A percentile compares a stretch with the other conserved stretches of the same genome.
These are phyloP conservation scores for Plasmodium gaboni DNA, from an alignment of 169 alveolate genomes.

Conservation along the genomic window DNA sequence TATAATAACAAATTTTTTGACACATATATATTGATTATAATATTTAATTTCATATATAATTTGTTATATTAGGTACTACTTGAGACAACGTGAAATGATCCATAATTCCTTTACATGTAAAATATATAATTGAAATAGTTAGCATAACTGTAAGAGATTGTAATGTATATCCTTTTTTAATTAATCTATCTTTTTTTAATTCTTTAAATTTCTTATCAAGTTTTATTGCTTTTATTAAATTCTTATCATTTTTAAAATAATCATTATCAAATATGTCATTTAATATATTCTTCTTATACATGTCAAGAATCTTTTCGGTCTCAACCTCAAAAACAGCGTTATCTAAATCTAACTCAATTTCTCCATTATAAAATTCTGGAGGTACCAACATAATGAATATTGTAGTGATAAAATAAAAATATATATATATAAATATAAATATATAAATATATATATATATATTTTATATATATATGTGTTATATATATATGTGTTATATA, in stretches of 20 bases:
- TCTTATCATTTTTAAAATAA: background rate
- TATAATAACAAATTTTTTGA: background rate
- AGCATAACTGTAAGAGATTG: constrained; percentile 4
- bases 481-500: too few species aligned
- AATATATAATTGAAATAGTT: constrained; percentile 18
- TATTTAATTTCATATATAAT: background rate
- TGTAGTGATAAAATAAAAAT: too few species aligned
- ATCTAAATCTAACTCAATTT: constrained; percentile 20
- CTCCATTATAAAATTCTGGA: constrained; percentile 20
- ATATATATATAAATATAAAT: too few species aligned
- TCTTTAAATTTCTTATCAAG: constrained; percentile 23
- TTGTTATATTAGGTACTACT: background rate
- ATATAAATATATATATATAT: too few species aligned
- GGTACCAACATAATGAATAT: constrained; percentile 9
- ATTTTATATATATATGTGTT: too few species aligned
- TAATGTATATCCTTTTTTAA: constrained; percentile 1
- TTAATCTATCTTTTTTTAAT: constrained; percentile 22
- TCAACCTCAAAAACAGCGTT: constrained; percentile 8
- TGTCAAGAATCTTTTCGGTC: background rate
- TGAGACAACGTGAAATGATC: background rate
- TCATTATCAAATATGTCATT: constrained; percentile 1
- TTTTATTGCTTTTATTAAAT: constrained; percentile 10
- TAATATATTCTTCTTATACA: constrained; percentile 4
- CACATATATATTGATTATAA: background rate
- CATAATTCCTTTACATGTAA: constrained; percentile 3